A percentile compares a stretch with the other conserved stretches of the same genome.
These are phyloP conservation scores for Ustanciosporium gigantosporum DNA, from an alignment of 1,284 basidiomycete genomes.

Conservation along the genomic window DNA sequence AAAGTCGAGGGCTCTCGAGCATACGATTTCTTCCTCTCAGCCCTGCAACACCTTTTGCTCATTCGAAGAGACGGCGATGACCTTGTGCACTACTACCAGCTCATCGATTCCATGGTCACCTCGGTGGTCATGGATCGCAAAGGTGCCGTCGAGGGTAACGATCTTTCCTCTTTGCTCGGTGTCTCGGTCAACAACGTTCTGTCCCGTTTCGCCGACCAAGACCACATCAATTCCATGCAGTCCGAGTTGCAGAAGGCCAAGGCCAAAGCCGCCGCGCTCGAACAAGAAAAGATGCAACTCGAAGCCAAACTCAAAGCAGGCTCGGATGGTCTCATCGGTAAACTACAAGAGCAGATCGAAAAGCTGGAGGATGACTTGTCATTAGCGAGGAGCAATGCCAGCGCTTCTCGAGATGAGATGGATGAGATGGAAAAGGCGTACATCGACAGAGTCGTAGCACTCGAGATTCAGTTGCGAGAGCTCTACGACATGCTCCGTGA, in stretches of 20 bases:
- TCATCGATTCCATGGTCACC: constrained; percentile 89
- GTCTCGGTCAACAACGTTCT: constrained; percentile 87
- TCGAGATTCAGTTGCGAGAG: constrained; percentile 90
- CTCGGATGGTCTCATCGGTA: constrained; percentile 79
- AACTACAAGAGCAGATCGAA: constrained; percentile 74
- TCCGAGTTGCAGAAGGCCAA: constrained; percentile 76
- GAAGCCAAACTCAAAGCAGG: constrained; percentile 80
- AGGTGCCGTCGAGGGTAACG: constrained; percentile 68
- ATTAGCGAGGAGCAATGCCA: constrained; percentile 75
- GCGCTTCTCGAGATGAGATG: constrained; percentile 66
- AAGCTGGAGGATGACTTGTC: constrained; percentile 79
- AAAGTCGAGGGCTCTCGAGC: constrained; percentile 78
- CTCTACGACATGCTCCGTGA: constrained; percentile 80
- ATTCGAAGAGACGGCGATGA: constrained; percentile 78
- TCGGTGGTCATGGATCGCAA: constrained; percentile 88
- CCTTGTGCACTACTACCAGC: constrained; percentile 84
- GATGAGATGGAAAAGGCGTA: constrained; percentile 79
- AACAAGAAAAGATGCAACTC: constrained; percentile 65
- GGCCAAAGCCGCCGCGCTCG: constrained; percentile 74
- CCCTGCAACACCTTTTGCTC: constrained; percentile 88
- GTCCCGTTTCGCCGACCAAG: constrained; percentile 87
- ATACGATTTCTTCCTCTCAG: constrained; percentile 82
- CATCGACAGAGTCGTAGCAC: constrained; percentile 81
- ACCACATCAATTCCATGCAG: constrained; percentile 77
- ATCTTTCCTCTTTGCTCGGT: constrained; percentile 80